Percentiles rank a stretch among this genome's conserved stretches.
Evolutionary conservation across 495 filamentous ascomycete genomes (phyloP).

Genomic region (Aspergillus leporis): DNA sequence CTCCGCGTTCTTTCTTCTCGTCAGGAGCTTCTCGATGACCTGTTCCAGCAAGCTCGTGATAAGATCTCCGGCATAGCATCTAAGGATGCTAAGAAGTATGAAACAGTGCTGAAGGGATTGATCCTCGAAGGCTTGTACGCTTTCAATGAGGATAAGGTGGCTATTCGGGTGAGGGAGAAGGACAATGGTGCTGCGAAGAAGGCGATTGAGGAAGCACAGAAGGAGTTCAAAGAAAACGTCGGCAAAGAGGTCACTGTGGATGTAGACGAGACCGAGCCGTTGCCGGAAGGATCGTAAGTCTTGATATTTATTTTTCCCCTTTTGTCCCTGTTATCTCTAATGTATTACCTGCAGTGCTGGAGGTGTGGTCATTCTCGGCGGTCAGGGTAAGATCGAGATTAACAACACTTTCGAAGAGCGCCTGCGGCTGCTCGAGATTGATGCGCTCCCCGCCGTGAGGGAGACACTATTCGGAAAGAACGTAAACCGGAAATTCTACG

Average conservation of each 20-base stretch:
- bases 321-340: slow-evolving; percentile 19
- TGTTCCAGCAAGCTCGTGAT: slow-evolving; percentile 77
- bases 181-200: slow-evolving; percentile 72
- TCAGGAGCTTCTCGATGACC: slow-evolving; percentile 87
- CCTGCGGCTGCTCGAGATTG: slow-evolving; percentile 77
- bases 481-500: slow-evolving; percentile 88
- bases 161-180: slow-evolving; percentile 72
- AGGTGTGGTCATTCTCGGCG: slow-evolving; percentile 76
- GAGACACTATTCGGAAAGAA: slow-evolving; percentile 88
- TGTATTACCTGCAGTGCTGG: slow-evolving; percentile 62
- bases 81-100: slow-evolving; percentile 72
- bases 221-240: slow-evolving; percentile 77
- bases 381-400: slow-evolving; percentile 92
- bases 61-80: slow-evolving; percentile 61
- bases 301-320: slow-evolving; percentile 6
- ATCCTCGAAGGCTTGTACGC: slow-evolving; percentile 89
- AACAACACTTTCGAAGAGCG: slow-evolving; percentile 97
- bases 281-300: slow-evolving; percentile 84
- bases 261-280: slow-evolving; percentile 76
- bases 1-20: slow-evolving; percentile 80
- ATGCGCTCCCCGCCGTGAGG: slow-evolving; percentile 81
- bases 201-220: slow-evolving; percentile 70
- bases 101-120: slow-evolving; percentile 70
- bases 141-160: slow-evolving; percentile 74
- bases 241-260: slow-evolving; percentile 62